Base-by-base conservation (phyloP, 1,284 basidiomycete species). In the Uromyces viciae-fabae region DNA sequence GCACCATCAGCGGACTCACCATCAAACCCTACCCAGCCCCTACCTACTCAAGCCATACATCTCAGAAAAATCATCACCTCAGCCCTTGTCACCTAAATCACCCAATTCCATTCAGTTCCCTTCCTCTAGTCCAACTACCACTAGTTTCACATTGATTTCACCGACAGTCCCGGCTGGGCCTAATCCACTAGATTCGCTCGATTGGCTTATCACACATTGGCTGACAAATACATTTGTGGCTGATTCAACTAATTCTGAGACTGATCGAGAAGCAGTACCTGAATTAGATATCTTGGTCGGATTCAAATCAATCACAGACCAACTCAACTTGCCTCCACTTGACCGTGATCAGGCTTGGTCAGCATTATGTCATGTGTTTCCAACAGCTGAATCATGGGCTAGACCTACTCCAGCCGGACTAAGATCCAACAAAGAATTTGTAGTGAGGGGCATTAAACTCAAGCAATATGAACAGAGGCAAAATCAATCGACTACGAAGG, bases 271-370 rank as follows among this genome's bases (percentile, higher is more conserved):
- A 15, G 14, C 28, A 25, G 40, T 68, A 31, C 64, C 64, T 36
- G 64, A 68, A 40, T 22, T 68, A 9, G 64, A 68, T 36, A 31
- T 68, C 19, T 17, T 68, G 19, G 64, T 68, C 64, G 64, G 33
- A 17, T 38, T 68, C 38, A 68, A 68, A 40, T 68, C 64, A 25
- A 68, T 68, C 38, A 38, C 64, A 17, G 64, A 68, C 40, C 64
- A 68, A 68, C 64, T 68, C 17, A 68, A 42, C 38, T 25, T 68
- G 2, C 64, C 64, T 22, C 31, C 14, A 25, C 56, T 60, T 25
- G 28, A 60, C 28, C 56, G 56, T 60, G 9, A 60, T 9, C 28
- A 22, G 17, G 17, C 19, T 31, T 31, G 17, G 17, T 9, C 17
- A 11, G 17, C 28, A 9, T 11, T 60, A 11, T 25, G 56, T 25